Conservation (phyloP, 331 rosid species). For the Saraca asoca region DNA sequence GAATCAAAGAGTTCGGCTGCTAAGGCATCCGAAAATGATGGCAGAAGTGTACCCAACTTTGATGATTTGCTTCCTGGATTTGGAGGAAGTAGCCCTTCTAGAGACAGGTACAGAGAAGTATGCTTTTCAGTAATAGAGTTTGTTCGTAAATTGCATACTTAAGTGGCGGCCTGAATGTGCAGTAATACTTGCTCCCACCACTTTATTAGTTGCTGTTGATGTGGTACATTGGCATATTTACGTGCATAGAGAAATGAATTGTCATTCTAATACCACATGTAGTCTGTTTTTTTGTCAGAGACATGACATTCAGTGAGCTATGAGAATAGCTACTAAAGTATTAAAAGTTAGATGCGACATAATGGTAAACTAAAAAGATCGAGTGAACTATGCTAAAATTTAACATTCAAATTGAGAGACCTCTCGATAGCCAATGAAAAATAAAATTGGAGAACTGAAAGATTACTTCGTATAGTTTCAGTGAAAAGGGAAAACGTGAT, state of each 20-base stretch:
- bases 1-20: constrained; percentile 48
- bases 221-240: background rate
- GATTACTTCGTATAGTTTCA: no score
- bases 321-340: background rate
- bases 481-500: no score
- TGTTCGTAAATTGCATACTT: constrained; percentile 35
- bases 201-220: background rate
- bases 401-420: background rate
- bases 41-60: constrained; percentile 47
- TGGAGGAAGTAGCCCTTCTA: constrained; percentile 47
- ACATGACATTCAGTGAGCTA: background rate
- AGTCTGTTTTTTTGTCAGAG: background rate
- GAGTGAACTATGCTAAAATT: background rate
- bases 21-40: constrained; percentile 52
- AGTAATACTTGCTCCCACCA: background rate
- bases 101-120: constrained; percentile 50
- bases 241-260: constrained; percentile 1
- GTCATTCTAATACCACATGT: constrained; percentile 16
- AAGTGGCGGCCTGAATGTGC: constrained; percentile 15
- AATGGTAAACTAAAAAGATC: no score
- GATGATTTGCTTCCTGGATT: constrained; percentile 80
- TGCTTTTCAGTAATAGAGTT: constrained; percentile 8
- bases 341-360: background rate
- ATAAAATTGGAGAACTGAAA: no score
- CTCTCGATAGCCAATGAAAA: no score